phyloP scores from a whole-genome alignment of 305 asterid genomes.

The Striga hermonthica region DNA sequence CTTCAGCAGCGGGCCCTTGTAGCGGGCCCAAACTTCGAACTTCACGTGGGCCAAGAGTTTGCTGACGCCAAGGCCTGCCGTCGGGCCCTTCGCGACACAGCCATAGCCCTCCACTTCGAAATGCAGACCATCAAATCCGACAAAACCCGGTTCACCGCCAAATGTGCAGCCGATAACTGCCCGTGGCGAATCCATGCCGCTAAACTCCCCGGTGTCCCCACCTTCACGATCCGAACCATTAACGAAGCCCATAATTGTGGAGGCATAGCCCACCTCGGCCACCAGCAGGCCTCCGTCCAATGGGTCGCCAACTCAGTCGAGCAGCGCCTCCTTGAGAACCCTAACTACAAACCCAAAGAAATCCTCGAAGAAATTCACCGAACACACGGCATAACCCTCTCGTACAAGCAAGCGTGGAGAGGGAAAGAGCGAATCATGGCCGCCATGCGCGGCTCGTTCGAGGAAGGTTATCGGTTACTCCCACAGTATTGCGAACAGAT shows the following conservation, averaged over 20 bases:
- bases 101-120: constrained; percentile 71
- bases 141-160: constrained; percentile 74
- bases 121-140: constrained; percentile 74
- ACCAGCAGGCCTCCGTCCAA: constrained; percentile 76
- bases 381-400: constrained; percentile 61
- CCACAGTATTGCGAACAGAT: constrained; percentile 66
- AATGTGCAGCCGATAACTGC: constrained; percentile 68
- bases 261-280: constrained; percentile 69
- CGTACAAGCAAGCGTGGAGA: constrained; percentile 82
- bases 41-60: constrained; percentile 67
- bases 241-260: constrained; percentile 56
- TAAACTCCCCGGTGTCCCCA: constrained; percentile 70
- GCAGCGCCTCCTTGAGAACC: constrained; percentile 54
- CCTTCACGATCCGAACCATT: constrained; percentile 65
- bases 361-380: constrained; percentile 73
- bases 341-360: constrained; percentile 67
- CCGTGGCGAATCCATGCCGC: constrained; percentile 80
- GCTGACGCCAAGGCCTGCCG: constrained; percentile 68
- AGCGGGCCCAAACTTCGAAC: constrained; percentile 42
- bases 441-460: constrained; percentile 63
- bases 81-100: constrained; percentile 65
- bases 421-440: constrained; percentile 70
- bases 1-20: constrained; percentile 48
- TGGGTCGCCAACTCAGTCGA: constrained; percentile 76
- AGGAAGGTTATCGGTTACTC: constrained; percentile 64